phyloP scores from a whole-genome alignment of 2,329 filamentous ascomycete species.

The Stagonosporopsis chrysanthemi region DNA sequence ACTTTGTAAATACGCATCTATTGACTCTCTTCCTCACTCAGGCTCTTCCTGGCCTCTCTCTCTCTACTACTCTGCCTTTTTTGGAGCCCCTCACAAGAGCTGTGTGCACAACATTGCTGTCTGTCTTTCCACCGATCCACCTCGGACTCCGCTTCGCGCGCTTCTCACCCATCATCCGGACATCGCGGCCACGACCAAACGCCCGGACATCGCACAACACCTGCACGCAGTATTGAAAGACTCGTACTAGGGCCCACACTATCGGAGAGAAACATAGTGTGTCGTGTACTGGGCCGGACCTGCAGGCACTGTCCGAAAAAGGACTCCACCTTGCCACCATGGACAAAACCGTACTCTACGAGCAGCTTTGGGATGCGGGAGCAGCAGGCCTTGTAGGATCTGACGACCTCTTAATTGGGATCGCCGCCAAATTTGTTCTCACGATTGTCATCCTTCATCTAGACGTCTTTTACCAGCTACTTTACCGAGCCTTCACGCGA shows the following conservation, averaged over 20 bases:
- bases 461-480: slow-evolving; percentile 20
- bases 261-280: slow-evolving; percentile 7
- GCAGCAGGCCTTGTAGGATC: slow-evolving; percentile 1
- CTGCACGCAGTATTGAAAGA: slow-evolving; percentile 1
- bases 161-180: slow-evolving; percentile 1
- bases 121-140: background rate
- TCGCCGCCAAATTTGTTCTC: background rate
- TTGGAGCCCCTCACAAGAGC: no score
- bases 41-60: background rate
- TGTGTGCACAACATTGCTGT: background rate
- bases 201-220: slow-evolving; percentile 7
- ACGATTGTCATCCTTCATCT: slow-evolving; percentile 13
- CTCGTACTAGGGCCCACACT: background rate
- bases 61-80: background rate
- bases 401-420: background rate
- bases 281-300: slow-evolving; percentile 10
- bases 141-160: slow-evolving; percentile 5
- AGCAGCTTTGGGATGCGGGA: background rate
- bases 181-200: slow-evolving; percentile 8
- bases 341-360: background rate
- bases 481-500: slow-evolving; percentile 19
- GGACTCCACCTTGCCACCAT: slow-evolving; percentile 4
- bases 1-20: slow-evolving; percentile 1
- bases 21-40: background rate
- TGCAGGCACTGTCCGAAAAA: slow-evolving; percentile 8